Percentiles rank a stretch among this genome's conserved stretches.
Evolutionary conservation across 2,329 filamentous ascomycete genomes (phyloP).

Genomic region (Ascochyta pisi): DNA sequence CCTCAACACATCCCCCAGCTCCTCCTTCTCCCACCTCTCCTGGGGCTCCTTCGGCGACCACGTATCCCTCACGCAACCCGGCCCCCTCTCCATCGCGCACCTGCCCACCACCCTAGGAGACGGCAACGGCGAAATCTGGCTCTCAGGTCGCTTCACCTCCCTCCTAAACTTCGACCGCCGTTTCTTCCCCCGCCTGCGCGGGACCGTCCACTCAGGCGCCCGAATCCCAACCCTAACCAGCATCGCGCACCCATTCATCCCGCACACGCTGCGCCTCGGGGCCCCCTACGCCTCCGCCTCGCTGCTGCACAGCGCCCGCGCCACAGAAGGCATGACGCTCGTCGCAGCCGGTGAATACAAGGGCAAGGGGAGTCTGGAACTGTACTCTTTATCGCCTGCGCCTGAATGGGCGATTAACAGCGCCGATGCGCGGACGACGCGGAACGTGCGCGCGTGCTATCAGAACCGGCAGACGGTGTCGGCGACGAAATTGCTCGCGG

Average conservation of each 20-base stretch:
- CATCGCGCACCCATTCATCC: slow-evolving; percentile 71
- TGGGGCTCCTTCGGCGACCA: slow-evolving; percentile 63
- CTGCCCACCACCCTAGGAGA: slow-evolving; percentile 65
- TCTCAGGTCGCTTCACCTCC: slow-evolving; percentile 86
- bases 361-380: slow-evolving; percentile 84
- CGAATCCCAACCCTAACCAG: slow-evolving; percentile 75
- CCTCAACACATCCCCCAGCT: slow-evolving; percentile 28
- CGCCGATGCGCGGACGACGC: slow-evolving; percentile 35
- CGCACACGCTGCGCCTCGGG: slow-evolving; percentile 66
- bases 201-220: slow-evolving; percentile 83
- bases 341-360: slow-evolving; percentile 91
- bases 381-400: slow-evolving; percentile 70
- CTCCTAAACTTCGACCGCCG: slow-evolving; percentile 89
- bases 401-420: slow-evolving; percentile 40
- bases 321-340: slow-evolving; percentile 66
- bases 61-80: slow-evolving; percentile 78
- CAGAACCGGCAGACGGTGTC: slow-evolving; percentile 83
- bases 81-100: slow-evolving; percentile 83
- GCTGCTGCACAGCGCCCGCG: slow-evolving; percentile 62
- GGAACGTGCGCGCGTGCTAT: slow-evolving; percentile 53
- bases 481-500: slow-evolving; percentile 79
- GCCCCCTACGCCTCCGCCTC: slow-evolving; percentile 62
- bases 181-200: slow-evolving; percentile 78
- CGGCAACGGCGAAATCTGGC: slow-evolving; percentile 80
- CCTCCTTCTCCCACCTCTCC: slow-evolving; percentile 48